phyloP scores from a whole-genome alignment of 2,329 filamentous ascomycete species.

The Ascochyta pisi region DNA sequence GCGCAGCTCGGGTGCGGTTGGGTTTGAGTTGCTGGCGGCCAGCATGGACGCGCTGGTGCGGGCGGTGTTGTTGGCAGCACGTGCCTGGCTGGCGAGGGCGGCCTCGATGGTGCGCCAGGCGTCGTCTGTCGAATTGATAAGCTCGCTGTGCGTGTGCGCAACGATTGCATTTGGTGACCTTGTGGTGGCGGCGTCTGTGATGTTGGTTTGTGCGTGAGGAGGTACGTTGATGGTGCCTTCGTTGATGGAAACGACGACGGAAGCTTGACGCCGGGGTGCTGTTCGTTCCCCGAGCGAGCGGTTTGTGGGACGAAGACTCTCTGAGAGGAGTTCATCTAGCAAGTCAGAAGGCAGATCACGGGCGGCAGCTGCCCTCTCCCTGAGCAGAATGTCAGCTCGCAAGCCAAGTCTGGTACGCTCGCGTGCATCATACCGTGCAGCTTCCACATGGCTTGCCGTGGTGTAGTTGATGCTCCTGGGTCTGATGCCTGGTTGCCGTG shows the following conservation, averaged over 20 bases:
- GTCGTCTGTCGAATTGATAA: slow-evolving; percentile 47
- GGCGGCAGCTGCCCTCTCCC: slow-evolving; percentile 27
- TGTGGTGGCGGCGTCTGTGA: slow-evolving; percentile 40
- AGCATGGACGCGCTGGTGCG: slow-evolving; percentile 21
- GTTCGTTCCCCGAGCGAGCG: slow-evolving; percentile 29
- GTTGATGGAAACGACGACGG: slow-evolving; percentile 48
- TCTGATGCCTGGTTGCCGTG: slow-evolving; percentile 44
- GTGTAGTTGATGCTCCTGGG: slow-evolving; percentile 55
- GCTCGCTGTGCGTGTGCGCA: slow-evolving; percentile 42
- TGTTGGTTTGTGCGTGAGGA: slow-evolving; percentile 28
- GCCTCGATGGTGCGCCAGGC: slow-evolving; percentile 59
- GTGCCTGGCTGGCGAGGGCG: slow-evolving; percentile 50
- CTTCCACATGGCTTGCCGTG: slow-evolving; percentile 28
- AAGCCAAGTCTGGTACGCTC: slow-evolving; percentile 1
- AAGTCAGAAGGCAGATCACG: slow-evolving; percentile 18
- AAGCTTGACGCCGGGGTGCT: slow-evolving; percentile 49
- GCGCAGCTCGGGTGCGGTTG: slow-evolving; percentile 41
- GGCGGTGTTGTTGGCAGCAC: slow-evolving; percentile 21
- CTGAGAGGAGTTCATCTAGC: slow-evolving; percentile 23
- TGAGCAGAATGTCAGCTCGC: slow-evolving; percentile 18
- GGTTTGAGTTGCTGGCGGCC: slow-evolving; percentile 9
- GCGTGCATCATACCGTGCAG: slow-evolving; percentile 32
- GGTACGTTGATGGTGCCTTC: slow-evolving; percentile 34
- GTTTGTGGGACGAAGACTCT: slow-evolving; percentile 31
- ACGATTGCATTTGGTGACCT: slow-evolving; percentile 40